Conservation (phyloP, 2,329 filamentous ascomycete genomes). For the Hypoxylon sp. region DNA sequence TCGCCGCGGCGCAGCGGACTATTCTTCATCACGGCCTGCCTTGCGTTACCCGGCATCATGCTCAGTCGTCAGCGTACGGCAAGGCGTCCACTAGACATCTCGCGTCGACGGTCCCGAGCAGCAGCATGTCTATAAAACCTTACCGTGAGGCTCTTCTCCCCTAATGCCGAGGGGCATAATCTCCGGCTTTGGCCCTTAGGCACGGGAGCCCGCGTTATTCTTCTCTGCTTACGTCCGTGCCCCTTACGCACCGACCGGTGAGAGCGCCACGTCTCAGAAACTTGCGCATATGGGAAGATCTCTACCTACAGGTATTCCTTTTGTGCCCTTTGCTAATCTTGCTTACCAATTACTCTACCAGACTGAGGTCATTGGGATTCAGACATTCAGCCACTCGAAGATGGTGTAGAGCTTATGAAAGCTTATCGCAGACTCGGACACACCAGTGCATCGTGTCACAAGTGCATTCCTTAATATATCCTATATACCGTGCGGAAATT, state of each 20-base stretch:
- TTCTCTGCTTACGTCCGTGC: neutral
- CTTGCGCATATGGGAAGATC: neutral
- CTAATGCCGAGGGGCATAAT: constrained; percentile 7
- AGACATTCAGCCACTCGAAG: too few species aligned
- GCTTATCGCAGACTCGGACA: too few species aligned
- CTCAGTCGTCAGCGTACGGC: neutral
- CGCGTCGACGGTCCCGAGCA: constrained; percentile 1
- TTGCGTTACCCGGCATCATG: constrained; percentile 6
- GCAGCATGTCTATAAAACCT: neutral
- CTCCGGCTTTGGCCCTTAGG: constrained; percentile 9
- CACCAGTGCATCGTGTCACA: too few species aligned
- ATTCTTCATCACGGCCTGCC: neutral
- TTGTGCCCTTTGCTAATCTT: neutral
- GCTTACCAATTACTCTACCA: neutral
- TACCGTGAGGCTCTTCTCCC: constrained; percentile 2
- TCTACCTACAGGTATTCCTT: neutral
- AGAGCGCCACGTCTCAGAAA: neutral
- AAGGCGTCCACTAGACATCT: neutral
- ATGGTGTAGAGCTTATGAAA: too few species aligned
- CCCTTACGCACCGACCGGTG: neutral
- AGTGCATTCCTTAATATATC: too few species aligned
- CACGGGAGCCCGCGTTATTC: constrained; percentile 10
- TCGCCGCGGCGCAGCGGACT: constrained; percentile 6
- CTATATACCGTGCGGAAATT: too few species aligned
- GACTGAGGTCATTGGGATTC: neutral